These are phyloP conservation scores for Gossypium gossypioides DNA, from an alignment of 441 rosid genomes.

Conservation along the genomic window DNA sequence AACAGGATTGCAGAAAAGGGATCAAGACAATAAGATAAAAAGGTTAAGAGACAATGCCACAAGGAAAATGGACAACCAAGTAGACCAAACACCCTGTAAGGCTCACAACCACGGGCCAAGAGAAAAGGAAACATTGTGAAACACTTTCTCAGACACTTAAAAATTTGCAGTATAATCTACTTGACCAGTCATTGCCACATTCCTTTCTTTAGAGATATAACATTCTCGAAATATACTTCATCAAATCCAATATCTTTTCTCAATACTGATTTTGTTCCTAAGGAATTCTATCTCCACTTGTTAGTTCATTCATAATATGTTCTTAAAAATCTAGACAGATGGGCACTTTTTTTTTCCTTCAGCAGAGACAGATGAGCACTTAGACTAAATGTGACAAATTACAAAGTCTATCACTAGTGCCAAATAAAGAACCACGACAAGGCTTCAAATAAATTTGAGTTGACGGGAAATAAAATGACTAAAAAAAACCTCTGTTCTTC, in stretches of 20 bases:
- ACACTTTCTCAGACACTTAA: not conserved
- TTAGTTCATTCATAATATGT: not conserved
- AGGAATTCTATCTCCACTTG: not conserved
- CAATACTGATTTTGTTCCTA: not conserved
- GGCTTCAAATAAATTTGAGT: not conserved
- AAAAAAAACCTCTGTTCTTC: not conserved
- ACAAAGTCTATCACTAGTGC: not conserved
- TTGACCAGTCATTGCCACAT: not conserved
- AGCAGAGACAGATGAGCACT: not conserved
- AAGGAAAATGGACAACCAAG: not conserved
- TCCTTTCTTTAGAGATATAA: not conserved
- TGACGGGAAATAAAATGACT: not conserved
- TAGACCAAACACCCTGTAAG: not conserved
- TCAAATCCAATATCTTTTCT: not conserved
- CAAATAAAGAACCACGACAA: not conserved
- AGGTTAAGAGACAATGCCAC: not conserved
- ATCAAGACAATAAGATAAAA: not conserved
- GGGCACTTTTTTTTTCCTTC: not conserved
- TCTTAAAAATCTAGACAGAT: not conserved
- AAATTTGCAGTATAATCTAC: not conserved
- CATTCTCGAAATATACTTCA: slow-evolving; percentile 2
- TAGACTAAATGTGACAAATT: not conserved
- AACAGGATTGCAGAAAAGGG: not conserved
- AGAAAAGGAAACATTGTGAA: not conserved
- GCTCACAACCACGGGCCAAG: not conserved